Base-by-base conservation (phyloP, 2,329 filamentous ascomycete genomes). In the Aspergillus novofumigatus region DNA sequence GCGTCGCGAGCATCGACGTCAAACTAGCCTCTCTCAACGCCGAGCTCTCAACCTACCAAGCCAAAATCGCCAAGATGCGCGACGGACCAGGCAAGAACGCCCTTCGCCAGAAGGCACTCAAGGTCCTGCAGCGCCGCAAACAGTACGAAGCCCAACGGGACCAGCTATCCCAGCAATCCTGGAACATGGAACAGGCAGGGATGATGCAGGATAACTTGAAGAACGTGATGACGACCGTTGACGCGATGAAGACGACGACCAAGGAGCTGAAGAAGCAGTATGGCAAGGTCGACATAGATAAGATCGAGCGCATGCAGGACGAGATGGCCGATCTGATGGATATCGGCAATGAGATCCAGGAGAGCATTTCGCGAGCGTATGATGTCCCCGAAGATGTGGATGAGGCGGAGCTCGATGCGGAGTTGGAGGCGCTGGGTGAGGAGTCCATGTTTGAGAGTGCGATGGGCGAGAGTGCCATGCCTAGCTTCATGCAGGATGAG, bases 191-290 rank as follows among this genome's bases (percentile, higher is more conserved):
- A 78, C 92, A 97, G 77, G 92, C 93, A 3, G 89, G 90, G 72
- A 95, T 92, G 83, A 97, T 97, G 93, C 92, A 96, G 79, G 93
- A 97, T 78, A 97, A 97, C 72, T 84, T 99, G 53, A 94, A 95
- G 75, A 97, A 97, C 75, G 93, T 94, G 62, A 97, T 97, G 92
- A 95, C 92, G 20, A 97, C 94, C 28, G 92, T 97, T 48, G 93
- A 97, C 73, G 92, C 93, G 10, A 93, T 99, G 85, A 95, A 97
- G 83, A 92, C 89, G 1, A 97, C 93, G 25, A 96, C 94, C 69
- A 96, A 96, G 79, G 88, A 91, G 69, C 83, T 99, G 62, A 87
- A 87, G 71, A 90, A 91, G 75, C 93, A 97, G 80, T 97, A 97
- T 72, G 93, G 93, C 66, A 97, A 97, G 80, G 90, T 99, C 64